These are phyloP conservation scores for Candida tammaniensis DNA, from an alignment of 805 yeast genomes.

Conservation along the genomic window DNA sequence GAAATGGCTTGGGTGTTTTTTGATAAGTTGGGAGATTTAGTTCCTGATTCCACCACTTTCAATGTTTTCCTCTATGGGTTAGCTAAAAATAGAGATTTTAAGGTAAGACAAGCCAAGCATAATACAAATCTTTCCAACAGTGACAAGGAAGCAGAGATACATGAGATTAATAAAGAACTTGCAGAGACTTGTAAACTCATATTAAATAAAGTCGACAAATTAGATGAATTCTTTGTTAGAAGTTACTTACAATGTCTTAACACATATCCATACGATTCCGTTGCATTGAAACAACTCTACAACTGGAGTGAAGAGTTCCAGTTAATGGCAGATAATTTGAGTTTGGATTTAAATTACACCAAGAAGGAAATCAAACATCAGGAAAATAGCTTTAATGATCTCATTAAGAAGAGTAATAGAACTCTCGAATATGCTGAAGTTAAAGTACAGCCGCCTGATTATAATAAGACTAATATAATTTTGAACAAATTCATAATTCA, in stretches of 20 bases:
- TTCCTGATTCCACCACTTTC: constrained; percentile 36
- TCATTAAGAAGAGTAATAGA: constrained; percentile 13
- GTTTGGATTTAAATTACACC: constrained; percentile 8
- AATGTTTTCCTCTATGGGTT: constrained; percentile 38
- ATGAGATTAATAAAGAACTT: constrained; percentile 27
- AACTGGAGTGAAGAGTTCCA: constrained; percentile 36
- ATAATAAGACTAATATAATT: neutral
- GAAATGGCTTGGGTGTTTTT: constrained; percentile 37
- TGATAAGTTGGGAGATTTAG: constrained; percentile 17
- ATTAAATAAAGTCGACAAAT: constrained; percentile 24
- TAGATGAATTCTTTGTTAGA: constrained; percentile 3
- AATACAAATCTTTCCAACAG: constrained; percentile 3
- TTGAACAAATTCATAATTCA: constrained; percentile 32
- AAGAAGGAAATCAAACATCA: constrained; percentile 9
- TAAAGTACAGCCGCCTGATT: constrained; percentile 1
- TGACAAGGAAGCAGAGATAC: constrained; percentile 21
- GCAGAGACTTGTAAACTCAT: constrained; percentile 26
- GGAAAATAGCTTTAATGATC: no score
- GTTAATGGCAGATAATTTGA: constrained; percentile 12
- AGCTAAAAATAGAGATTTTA: constrained; percentile 3
- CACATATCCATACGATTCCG: constrained; percentile 15
- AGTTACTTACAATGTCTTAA: constrained; percentile 6
- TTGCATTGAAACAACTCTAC: constrained; percentile 27
- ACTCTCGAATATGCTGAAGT: constrained; percentile 8
- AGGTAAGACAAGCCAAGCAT: neutral